phyloP scores from a whole-genome alignment of 805 yeast genomes.

The Candida montana region DNA sequence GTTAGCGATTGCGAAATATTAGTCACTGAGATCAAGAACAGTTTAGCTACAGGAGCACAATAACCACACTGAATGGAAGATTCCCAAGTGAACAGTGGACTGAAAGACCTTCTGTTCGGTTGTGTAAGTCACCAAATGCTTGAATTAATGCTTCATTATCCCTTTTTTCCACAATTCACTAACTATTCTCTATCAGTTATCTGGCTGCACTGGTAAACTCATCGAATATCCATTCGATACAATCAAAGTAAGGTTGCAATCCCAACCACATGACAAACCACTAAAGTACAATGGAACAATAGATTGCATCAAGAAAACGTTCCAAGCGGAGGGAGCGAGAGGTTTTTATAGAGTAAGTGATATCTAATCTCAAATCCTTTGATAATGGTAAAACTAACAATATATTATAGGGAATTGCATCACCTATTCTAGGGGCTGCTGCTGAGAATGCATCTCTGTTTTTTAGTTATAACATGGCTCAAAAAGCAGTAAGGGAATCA shows the following conservation, averaged over 20 bases:
- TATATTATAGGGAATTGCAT: conserved; percentile 47
- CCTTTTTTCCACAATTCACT: conserved; percentile 16
- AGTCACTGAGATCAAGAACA: no score
- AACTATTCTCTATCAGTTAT: conserved; percentile 19
- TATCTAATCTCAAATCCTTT: background rate
- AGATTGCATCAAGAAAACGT: conserved; percentile 61
- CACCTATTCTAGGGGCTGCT: conserved; percentile 89
- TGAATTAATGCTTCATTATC: no score
- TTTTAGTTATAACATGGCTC: conserved; percentile 51
- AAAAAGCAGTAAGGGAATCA: conserved; percentile 29
- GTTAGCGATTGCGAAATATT: no score
- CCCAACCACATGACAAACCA: conserved; percentile 54
- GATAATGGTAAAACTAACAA: background rate
- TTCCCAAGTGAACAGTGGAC: background rate
- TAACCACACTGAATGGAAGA: background rate
- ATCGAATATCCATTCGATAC: conserved; percentile 94
- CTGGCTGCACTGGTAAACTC: conserved; percentile 81
- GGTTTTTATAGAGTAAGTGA: conserved; percentile 62
- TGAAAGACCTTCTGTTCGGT: conserved; percentile 7
- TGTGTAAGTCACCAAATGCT: conserved; percentile 1
- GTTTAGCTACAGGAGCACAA: no score
- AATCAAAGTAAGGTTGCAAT: conserved; percentile 78
- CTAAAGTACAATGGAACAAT: conserved; percentile 51
- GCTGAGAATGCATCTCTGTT: conserved; percentile 81
- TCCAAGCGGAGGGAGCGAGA: conserved; percentile 59